These are phyloP conservation scores for Imleria badia DNA, from an alignment of 768 basidiomycete species.

Conservation along the genomic window DNA sequence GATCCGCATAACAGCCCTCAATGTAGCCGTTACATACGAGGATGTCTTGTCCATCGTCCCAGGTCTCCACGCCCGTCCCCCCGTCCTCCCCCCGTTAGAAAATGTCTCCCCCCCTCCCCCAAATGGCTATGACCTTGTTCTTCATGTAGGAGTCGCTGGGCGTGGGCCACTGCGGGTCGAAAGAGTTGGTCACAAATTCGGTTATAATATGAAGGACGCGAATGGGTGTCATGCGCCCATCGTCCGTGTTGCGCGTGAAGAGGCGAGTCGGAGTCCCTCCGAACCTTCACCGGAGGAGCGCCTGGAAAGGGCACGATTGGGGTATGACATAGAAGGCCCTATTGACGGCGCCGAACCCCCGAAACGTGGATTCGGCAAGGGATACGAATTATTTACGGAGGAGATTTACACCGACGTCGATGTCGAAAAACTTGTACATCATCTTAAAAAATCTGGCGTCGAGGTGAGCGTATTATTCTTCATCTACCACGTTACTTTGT, in stretches of 20 bases:
- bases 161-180: slow-evolving; percentile 65
- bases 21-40: slow-evolving; percentile 60
- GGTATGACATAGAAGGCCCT: slow-evolving; percentile 27
- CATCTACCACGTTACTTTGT: background rate
- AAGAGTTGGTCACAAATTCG: slow-evolving; percentile 61
- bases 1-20: slow-evolving; percentile 59
- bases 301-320: slow-evolving; percentile 30
- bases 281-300: slow-evolving; percentile 27
- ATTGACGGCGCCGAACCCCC: slow-evolving; percentile 31
- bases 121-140: slow-evolving; percentile 64
- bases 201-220: slow-evolving; percentile 69
- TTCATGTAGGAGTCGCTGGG: slow-evolving; percentile 69
- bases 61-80: slow-evolving; percentile 59
- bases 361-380: slow-evolving; percentile 37
- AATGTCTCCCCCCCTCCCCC: slow-evolving; percentile 40
- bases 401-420: slow-evolving; percentile 38
- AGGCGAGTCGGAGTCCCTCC: slow-evolving; percentile 16
- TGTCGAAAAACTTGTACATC: slow-evolving; percentile 36
- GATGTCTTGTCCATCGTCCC: slow-evolving; percentile 55
- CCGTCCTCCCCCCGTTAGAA: slow-evolving; percentile 41
- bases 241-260: slow-evolving; percentile 32
- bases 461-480: slow-evolving; percentile 26
- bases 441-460: slow-evolving; percentile 33
- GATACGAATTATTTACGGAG: slow-evolving; percentile 36
- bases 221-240: slow-evolving; percentile 53